A percentile compares a stretch with the other conserved stretches of the same genome.
These are phyloP conservation scores for Fusarium armeniacum DNA, from an alignment of 2,329 filamentous ascomycete genomes.

Conservation along the genomic window DNA sequence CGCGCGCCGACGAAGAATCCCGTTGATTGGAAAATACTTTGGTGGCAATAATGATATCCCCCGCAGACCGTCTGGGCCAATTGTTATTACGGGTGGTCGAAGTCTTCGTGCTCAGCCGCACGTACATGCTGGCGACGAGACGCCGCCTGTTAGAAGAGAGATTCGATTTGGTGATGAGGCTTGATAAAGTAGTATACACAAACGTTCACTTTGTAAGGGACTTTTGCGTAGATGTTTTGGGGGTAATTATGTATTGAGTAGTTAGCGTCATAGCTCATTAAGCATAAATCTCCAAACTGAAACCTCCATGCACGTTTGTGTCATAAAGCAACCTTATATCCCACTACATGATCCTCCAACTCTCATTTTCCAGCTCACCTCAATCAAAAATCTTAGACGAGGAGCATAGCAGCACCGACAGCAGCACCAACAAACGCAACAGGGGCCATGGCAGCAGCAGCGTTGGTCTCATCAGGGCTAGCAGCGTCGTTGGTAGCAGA, in stretches of 20 bases:
- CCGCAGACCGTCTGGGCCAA: conserved; percentile 4
- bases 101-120: conserved; percentile 21
- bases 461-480: conserved; percentile 37
- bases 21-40: conserved; percentile 37
- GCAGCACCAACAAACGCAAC: conserved; percentile 37
- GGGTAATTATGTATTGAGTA: not conserved
- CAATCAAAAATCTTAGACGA: conserved; percentile 28
- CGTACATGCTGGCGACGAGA: not conserved
- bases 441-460: conserved; percentile 36
- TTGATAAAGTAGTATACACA: not conserved
- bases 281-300: conserved; percentile 15
- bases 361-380: not conserved
- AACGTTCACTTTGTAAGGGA: not conserved
- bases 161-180: conserved; percentile 46
- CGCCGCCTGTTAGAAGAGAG: conserved; percentile 30
- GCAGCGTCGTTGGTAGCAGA: conserved; percentile 29
- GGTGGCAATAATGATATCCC: not conserved
- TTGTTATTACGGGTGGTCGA: conserved; percentile 30
- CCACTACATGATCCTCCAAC: not conserved
- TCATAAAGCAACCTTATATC: not conserved
- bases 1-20: conserved; percentile 35
- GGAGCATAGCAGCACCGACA: conserved; percentile 39
- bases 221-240: not conserved
- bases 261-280: conserved; percentile 25
- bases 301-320: conserved; percentile 1